Percentiles rank a stretch among this genome's conserved stretches.
These are phyloP conservation scores for Mycena capillaripes DNA, from an alignment of 768 basidiomycete genomes.

Conservation along the genomic window DNA sequence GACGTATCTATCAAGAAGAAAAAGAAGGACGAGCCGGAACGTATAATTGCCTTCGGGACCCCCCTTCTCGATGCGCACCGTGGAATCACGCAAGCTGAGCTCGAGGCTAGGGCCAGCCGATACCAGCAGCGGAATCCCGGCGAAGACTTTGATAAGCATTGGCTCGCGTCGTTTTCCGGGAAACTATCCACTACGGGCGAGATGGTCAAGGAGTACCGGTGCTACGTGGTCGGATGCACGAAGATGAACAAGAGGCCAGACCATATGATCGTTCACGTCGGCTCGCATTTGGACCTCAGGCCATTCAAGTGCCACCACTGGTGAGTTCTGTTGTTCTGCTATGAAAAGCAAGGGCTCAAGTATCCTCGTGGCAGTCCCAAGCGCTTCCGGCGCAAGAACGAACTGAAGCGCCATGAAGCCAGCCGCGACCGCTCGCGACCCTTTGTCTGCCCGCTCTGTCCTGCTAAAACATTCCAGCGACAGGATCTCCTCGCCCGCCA, in stretches of 20 bases:
- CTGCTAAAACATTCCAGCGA: slow-evolving; percentile 69
- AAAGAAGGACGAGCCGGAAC: slow-evolving; percentile 21
- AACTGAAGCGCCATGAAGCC: slow-evolving; percentile 82
- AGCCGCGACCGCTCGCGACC: slow-evolving; percentile 73
- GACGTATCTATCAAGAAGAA: slow-evolving; percentile 4
- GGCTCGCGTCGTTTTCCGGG: slow-evolving; percentile 79
- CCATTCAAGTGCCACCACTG: slow-evolving; percentile 76
- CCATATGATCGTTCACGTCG: slow-evolving; percentile 82
- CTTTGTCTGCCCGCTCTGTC: slow-evolving; percentile 70
- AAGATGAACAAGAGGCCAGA: slow-evolving; percentile 81
- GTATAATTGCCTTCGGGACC: slow-evolving; percentile 55
- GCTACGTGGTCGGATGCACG: slow-evolving; percentile 75
- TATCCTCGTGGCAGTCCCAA: slow-evolving; percentile 57
- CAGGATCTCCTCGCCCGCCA: slow-evolving; percentile 80
- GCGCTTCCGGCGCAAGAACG: slow-evolving; percentile 80
- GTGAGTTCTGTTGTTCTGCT: slow-evolving; percentile 53
- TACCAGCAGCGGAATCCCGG: slow-evolving; percentile 69
- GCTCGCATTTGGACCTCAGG: slow-evolving; percentile 78
- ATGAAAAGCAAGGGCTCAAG: not conserved
- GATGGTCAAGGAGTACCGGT: slow-evolving; percentile 71
- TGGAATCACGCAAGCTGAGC: slow-evolving; percentile 68
- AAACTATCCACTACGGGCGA: slow-evolving; percentile 72
- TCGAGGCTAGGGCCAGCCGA: slow-evolving; percentile 67
- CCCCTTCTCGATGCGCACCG: slow-evolving; percentile 76
- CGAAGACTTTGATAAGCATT: slow-evolving; percentile 71